Evolutionary conservation across 805 yeast genomes (phyloP).

Genomic region (Saccharomycopsis babjevae): DNA sequence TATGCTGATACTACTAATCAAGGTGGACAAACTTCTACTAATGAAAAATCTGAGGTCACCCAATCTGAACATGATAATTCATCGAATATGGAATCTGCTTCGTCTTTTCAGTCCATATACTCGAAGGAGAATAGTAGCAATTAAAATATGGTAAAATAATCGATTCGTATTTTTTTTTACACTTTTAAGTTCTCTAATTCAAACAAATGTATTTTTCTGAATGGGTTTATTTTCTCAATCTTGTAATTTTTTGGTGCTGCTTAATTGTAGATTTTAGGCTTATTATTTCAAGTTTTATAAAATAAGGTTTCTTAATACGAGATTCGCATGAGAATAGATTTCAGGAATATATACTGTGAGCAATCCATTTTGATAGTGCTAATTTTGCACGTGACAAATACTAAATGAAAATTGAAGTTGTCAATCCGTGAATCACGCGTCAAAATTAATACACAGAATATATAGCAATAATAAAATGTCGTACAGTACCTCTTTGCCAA

Average conservation of each 20-base stretch:
- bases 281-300: too few species aligned
- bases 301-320: too few species aligned
- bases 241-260: too few species aligned
- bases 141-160: background rate
- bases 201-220: too few species aligned
- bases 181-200: too few species aligned
- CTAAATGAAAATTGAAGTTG: too few species aligned
- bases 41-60: too few species aligned
- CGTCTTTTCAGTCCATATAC: background rate
- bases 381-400: too few species aligned
- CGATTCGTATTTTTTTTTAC: background rate
- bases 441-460: background rate
- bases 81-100: background rate
- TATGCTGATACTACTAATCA: background rate
- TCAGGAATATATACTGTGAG: background rate
- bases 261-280: too few species aligned
- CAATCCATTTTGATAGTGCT: background rate
- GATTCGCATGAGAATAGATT: too few species aligned
- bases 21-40: background rate
- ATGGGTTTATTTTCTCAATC: too few species aligned
- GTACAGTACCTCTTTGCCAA: background rate
- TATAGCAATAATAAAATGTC: background rate
- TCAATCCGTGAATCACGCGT: background rate
- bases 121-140: background rate
- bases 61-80: background rate